These are phyloP conservation scores for Salvia sclarea DNA, from an alignment of 305 asterid species.

Conservation along the genomic window DNA sequence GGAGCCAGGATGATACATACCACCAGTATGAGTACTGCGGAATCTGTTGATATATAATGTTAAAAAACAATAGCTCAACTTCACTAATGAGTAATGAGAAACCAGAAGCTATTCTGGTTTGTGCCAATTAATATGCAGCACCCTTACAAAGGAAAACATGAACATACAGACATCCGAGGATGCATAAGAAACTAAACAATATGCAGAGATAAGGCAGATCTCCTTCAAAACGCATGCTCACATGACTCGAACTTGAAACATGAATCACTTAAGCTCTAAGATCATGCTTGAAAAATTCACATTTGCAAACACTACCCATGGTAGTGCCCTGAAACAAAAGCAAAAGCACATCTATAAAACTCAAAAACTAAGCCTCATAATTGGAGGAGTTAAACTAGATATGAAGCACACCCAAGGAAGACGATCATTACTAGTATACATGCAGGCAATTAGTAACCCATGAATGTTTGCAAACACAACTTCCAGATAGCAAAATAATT, in stretches of 20 bases:
- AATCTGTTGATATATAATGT: slow-evolving; percentile 48
- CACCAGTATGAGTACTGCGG: slow-evolving; percentile 58
- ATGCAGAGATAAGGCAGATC: slow-evolving; percentile 7
- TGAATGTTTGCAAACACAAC: slow-evolving; percentile 12
- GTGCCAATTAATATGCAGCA: slow-evolving; percentile 1
- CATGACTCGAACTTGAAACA: slow-evolving; percentile 18
- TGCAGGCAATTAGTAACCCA: slow-evolving; percentile 19
- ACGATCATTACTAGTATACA: slow-evolving; percentile 7
- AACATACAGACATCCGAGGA: slow-evolving; percentile 12
- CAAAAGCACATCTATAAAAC: neutral
- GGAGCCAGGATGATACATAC: slow-evolving; percentile 78
- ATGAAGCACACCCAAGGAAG: neutral
- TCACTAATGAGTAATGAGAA: neutral
- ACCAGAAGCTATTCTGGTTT: slow-evolving; percentile 1
- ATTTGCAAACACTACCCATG: neutral
- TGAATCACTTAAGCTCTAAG: neutral
- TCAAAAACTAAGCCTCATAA: neutral
- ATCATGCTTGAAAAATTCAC: neutral
- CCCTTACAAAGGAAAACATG: neutral
- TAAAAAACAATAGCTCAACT: neutral
- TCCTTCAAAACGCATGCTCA: slow-evolving; percentile 1
- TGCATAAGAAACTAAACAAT: slow-evolving; percentile 14
- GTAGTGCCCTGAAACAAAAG: neutral
- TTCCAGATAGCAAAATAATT: slow-evolving; percentile 15
- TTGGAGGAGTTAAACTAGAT: neutral